Evolutionary conservation across 768 basidiomycete species (phyloP).

Genomic region (Suillus subluteus): DNA sequence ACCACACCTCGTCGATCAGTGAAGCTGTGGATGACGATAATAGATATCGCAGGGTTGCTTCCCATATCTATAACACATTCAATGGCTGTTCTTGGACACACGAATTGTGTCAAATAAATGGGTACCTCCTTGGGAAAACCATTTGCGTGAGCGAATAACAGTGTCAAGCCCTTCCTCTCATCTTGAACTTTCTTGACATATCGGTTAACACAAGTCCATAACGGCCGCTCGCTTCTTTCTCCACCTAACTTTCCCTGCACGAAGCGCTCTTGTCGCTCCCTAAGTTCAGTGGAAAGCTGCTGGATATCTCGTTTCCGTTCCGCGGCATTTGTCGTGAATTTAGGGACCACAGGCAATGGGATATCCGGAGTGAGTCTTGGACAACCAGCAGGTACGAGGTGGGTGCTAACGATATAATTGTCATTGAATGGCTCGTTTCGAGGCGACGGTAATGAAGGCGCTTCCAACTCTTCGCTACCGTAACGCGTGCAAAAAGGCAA

Average conservation of each 20-base stretch:
- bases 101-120: background rate
- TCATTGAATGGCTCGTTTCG: constrained; percentile 24
- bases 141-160: constrained; percentile 84
- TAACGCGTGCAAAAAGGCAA: constrained; percentile 18
- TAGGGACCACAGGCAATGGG: constrained; percentile 28
- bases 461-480: background rate
- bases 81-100: background rate
- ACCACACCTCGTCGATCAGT: constrained; percentile 75
- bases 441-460: constrained; percentile 27
- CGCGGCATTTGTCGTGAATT: constrained; percentile 7
- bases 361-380: constrained; percentile 28
- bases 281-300: constrained; percentile 23
- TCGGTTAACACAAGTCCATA: constrained; percentile 78
- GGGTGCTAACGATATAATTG: constrained; percentile 30
- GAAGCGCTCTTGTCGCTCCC: constrained; percentile 19
- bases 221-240: constrained; percentile 31
- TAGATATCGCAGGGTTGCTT: constrained; percentile 61
- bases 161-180: constrained; percentile 51
- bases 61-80: constrained; percentile 66
- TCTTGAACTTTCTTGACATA: constrained; percentile 47
- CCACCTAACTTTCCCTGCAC: constrained; percentile 21
- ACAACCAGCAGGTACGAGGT: constrained; percentile 33
- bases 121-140: constrained; percentile 85
- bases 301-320: constrained; percentile 19
- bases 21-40: constrained; percentile 44